phyloP scores from a whole-genome alignment of 305 asterid genomes.

The Solanum chacoense region DNA sequence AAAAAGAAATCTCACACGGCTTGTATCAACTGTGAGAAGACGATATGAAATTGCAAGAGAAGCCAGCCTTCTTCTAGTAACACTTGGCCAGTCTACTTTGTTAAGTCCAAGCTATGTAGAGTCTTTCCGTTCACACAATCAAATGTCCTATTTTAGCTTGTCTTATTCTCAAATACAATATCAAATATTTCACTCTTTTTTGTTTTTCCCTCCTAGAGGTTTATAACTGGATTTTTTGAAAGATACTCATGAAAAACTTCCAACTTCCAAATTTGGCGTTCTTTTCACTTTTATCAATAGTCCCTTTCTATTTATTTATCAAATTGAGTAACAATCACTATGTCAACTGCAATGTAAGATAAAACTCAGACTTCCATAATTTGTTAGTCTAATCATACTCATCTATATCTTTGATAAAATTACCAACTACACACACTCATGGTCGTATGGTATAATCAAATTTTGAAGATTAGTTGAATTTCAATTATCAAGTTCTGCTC shows the following conservation, averaged over 20 bases:
- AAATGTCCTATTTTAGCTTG: neutral
- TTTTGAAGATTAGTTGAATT: neutral
- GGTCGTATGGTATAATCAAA: neutral
- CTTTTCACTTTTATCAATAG: neutral
- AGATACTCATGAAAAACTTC: neutral
- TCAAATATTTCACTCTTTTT: neutral
- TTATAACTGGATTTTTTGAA: neutral
- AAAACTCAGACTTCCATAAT: neutral
- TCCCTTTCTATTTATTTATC: neutral
- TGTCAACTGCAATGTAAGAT: neutral
- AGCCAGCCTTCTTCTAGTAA: neutral
- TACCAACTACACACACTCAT: neutral
- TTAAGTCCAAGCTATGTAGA: neutral
- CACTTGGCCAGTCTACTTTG: neutral
- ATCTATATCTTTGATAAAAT: neutral
- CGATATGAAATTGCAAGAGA: neutral
- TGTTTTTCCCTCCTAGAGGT: neutral
- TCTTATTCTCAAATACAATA: neutral
- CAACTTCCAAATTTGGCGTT: neutral
- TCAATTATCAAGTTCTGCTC: neutral
- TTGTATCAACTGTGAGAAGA: neutral
- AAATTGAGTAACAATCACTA: neutral
- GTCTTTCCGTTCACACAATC: neutral
- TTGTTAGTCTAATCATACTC: neutral
- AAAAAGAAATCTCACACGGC: neutral